These are phyloP conservation scores for Aegle marmelos DNA, from an alignment of 345 rosid genomes.

Conservation along the genomic window DNA sequence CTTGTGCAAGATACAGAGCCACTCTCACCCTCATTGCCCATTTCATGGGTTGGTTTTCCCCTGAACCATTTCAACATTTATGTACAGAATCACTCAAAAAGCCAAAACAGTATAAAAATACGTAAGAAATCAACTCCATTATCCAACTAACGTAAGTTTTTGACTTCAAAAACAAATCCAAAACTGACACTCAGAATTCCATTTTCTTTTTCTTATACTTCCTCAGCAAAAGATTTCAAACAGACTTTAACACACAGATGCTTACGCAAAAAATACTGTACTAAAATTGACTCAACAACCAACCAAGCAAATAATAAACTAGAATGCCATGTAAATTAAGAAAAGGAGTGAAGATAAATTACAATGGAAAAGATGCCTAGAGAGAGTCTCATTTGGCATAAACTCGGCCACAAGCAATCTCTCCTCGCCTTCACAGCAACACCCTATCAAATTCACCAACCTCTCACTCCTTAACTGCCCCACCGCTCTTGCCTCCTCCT, in stretches of 20 bases:
- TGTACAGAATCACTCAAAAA: not conserved
- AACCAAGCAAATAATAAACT: not conserved
- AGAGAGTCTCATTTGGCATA: constrained; percentile 84
- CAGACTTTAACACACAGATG: not conserved
- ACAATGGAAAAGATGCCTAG: constrained; percentile 90
- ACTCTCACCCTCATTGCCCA: constrained; percentile 92
- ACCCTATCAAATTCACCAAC: constrained; percentile 72
- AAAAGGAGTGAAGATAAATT: constrained; percentile 7
- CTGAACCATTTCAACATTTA: constrained; percentile 35
- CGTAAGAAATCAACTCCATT: not conserved
- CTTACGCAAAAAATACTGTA: not conserved
- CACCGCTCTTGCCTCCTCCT: constrained; percentile 83
- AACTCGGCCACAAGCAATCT: constrained; percentile 83
- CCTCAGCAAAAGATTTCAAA: not conserved
- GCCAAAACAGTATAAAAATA: not conserved
- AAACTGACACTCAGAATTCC: not conserved
- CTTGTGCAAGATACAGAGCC: constrained; percentile 76
- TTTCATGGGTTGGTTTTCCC: constrained; percentile 89
- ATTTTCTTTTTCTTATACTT: not conserved
- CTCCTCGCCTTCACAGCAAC: constrained; percentile 82
- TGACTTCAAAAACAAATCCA: not conserved
- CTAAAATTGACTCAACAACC: not conserved
- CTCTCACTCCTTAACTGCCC: constrained; percentile 71
- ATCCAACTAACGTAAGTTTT: not conserved
- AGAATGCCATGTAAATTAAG: not conserved